A percentile compares a stretch with the other conserved stretches of the same genome.
phyloP scores from a whole-genome alignment of 805 yeast species.

The Saccharomycopsis olivae region DNA sequence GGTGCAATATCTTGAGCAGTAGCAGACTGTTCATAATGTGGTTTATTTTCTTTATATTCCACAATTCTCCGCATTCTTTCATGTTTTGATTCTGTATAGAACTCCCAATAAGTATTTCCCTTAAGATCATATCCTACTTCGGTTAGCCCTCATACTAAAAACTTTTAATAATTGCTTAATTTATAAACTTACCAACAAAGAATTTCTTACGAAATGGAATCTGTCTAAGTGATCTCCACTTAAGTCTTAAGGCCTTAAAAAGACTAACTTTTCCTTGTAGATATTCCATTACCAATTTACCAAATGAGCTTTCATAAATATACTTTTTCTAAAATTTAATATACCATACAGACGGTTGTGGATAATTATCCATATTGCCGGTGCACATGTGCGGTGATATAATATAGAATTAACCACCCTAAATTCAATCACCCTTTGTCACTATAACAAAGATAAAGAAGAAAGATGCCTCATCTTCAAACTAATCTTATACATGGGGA shows the following conservation, averaged over 20 bases:
- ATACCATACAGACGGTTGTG: too few relatives aligned
- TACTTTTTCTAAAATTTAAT: too few relatives aligned
- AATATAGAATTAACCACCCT: too few relatives aligned
- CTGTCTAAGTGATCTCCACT: slow-evolving; percentile 49
- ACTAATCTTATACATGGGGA: slow-evolving; percentile 66
- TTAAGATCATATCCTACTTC: slow-evolving; percentile 57
- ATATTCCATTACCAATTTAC: slow-evolving; percentile 6
- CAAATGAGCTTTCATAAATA: too few relatives aligned
- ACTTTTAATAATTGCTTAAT: neutral
- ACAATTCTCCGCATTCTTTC: slow-evolving; percentile 50
- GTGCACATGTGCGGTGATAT: too few relatives aligned
- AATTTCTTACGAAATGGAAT: slow-evolving; percentile 63
- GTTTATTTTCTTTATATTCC: slow-evolving; percentile 39
- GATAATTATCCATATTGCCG: too few relatives aligned
- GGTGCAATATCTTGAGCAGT: slow-evolving; percentile 48
- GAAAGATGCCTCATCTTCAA: slow-evolving; percentile 32
- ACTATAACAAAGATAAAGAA: too few relatives aligned
- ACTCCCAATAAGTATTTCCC: slow-evolving; percentile 84
- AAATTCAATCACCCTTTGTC: too few relatives aligned
- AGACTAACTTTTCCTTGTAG: slow-evolving; percentile 2
- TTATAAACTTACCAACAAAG: slow-evolving; percentile 28
- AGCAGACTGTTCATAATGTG: slow-evolving; percentile 30
- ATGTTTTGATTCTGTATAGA: slow-evolving; percentile 40
- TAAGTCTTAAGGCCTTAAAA: slow-evolving; percentile 36
- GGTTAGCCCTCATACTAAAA: neutral